Percentiles rank a stretch among this genome's conserved stretches.
Evolutionary conservation across 2,329 filamentous ascomycete genomes (phyloP).

Genomic region (Didymella pinodella): DNA sequence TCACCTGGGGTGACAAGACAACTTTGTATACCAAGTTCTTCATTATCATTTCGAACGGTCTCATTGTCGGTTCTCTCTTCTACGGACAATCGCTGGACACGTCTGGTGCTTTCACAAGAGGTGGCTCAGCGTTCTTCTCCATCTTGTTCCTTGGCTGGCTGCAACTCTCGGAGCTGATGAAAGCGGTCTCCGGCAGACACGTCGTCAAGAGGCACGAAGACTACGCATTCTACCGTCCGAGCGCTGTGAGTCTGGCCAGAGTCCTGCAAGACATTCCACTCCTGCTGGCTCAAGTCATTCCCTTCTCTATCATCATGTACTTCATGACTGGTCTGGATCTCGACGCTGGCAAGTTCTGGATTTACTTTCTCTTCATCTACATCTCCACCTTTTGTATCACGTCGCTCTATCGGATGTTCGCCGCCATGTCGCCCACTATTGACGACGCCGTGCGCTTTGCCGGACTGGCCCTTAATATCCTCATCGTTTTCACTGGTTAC

Average conservation of each 20-base stretch:
- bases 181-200: conserved; percentile 73
- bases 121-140: conserved; percentile 71
- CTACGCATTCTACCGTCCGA: conserved; percentile 75
- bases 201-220: conserved; percentile 74
- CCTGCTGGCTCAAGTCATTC: conserved; percentile 64
- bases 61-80: conserved; percentile 82
- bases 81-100: conserved; percentile 70
- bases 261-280: conserved; percentile 70
- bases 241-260: conserved; percentile 68
- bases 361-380: conserved; percentile 71
- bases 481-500: conserved; percentile 71
- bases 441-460: conserved; percentile 72
- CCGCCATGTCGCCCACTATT: conserved; percentile 68
- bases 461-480: conserved; percentile 67
- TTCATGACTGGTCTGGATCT: conserved; percentile 69
- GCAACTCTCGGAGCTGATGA: conserved; percentile 79
- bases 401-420: conserved; percentile 71
- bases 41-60: conserved; percentile 75
- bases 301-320: conserved; percentile 70
- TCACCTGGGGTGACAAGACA: conserved; percentile 76
- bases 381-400: conserved; percentile 69
- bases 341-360: conserved; percentile 70
- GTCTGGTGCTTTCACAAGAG: conserved; percentile 68
- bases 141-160: conserved; percentile 74
- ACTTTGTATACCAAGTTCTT: conserved; percentile 78